These are phyloP conservation scores for Truncatella angustata DNA, from an alignment of 2,329 filamentous ascomycete genomes.

Conservation along the genomic window DNA sequence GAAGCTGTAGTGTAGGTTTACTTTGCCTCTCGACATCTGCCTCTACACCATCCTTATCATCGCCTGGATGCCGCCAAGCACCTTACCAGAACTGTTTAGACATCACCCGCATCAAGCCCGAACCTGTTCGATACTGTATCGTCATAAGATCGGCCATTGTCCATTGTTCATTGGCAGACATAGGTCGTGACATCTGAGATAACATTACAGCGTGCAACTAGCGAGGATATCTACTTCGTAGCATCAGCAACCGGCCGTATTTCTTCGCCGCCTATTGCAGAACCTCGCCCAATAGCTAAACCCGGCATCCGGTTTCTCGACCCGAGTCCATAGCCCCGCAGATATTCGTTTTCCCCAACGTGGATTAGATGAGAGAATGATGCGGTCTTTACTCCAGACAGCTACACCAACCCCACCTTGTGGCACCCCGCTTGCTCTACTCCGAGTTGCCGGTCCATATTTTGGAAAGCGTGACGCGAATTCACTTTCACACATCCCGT, in stretches of 20 bases:
- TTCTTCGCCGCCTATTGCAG: not conserved
- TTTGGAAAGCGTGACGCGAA: not conserved
- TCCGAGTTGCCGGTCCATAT: slow-evolving; percentile 1
- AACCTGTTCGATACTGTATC: too few species aligned
- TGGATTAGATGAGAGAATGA: not conserved
- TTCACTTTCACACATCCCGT: not conserved
- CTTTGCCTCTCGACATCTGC: not conserved
- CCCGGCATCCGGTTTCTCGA: not conserved
- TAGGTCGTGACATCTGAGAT: not conserved
- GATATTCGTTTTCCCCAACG: not conserved
- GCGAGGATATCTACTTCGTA: not conserved
- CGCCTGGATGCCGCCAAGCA: too few species aligned
- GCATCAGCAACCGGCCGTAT: not conserved
- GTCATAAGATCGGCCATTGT: too few species aligned
- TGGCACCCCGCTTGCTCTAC: slow-evolving; percentile 5
- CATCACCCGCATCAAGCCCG: too few species aligned
- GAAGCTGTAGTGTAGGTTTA: not conserved
- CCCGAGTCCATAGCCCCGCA: slow-evolving; percentile 4
- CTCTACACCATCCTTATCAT: not conserved
- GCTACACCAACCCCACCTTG: slow-evolving; percentile 5
- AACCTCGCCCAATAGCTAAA: not conserved
- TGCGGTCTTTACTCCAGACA: slow-evolving; percentile 2
- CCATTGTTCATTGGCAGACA: too few species aligned
- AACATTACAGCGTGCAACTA: not conserved
- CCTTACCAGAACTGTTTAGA: too few species aligned